phyloP scores from a whole-genome alignment of 306 rosid species.

The Dicorynia guianensis region DNA sequence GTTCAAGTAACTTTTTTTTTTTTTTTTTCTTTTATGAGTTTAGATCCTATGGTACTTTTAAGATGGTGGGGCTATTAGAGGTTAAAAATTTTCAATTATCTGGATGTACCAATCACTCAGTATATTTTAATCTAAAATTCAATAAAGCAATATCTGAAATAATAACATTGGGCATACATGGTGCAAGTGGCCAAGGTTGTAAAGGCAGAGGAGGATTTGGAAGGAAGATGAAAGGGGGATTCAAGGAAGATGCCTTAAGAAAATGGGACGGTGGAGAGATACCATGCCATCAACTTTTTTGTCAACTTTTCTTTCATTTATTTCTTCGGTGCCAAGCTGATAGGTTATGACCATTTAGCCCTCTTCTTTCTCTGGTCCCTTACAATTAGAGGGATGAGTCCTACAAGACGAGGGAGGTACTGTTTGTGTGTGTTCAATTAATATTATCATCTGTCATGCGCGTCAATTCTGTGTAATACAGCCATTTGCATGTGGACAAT shows the following conservation, averaged over 20 bases:
- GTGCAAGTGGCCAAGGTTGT: too few relatives aligned
- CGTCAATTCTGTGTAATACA: not conserved
- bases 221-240: constrained; percentile 8
- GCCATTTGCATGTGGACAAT: constrained; percentile 25
- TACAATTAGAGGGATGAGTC: not conserved
- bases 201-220: not conserved
- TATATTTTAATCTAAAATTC: too few relatives aligned
- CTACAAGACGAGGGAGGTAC: constrained; percentile 8
- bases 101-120: too few relatives aligned
- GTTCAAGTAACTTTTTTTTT: too few relatives aligned
- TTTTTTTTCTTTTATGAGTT: too few relatives aligned
- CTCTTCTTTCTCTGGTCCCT: not conserved
- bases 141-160: not conserved
- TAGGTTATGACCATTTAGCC: not conserved
- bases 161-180: too few relatives aligned
- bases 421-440: not conserved
- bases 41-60: too few relatives aligned
- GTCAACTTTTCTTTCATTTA: not conserved
- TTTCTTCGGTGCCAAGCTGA: not conserved
- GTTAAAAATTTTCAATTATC: too few relatives aligned
- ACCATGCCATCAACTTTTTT: not conserved
- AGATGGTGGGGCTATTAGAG: too few relatives aligned
- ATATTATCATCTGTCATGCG: not conserved
- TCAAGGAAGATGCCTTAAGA: constrained; percentile 27
- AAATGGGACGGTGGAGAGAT: constrained; percentile 34